Base-by-base conservation (phyloP, 257 asterid genomes). In the Solanum appendiculatum region DNA sequence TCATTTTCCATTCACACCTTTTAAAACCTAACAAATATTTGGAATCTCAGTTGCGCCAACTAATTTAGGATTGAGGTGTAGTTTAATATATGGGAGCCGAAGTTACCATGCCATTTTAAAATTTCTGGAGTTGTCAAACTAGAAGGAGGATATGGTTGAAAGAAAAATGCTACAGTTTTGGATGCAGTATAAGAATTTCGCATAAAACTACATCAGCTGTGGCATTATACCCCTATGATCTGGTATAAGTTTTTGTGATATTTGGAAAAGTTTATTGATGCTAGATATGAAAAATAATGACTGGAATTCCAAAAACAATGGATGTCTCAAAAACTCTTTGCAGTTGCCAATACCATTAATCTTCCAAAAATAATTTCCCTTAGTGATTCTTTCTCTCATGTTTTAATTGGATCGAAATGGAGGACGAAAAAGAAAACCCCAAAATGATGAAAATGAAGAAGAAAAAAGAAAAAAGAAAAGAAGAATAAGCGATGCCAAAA, bases 271-370 rank as follows among this genome's bases (percentile, higher is more conserved):
- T 0, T 0, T 2, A 18, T 54, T 18, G 63, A 18, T 54, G 10
- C n/a, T 18, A 54, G 63, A 18, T 54, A 54, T 54, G 0, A 18
- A 51, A n/a, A n/a, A n/a, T 18, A 54, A 54, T 0, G 2, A 0
- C 63, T 54, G 63, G 63, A 54, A 54, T 54, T 54, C 4, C 63
- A 54, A 54, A 54, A n/a, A 54, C 6, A 54, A 54, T n/a, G 63
- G 51, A 54, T n/a, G 10, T 54, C 63, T 54, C 63, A 54, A 54
- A 54, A 54, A 54, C 18, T 54, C 63, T 54, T 18, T 54, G 10
- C 63, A 18, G 63, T 18, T 54, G 63, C 18, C 63, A 18, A 54
- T 0, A 54, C 63, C 63, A 1, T 18, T 18, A 18, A n/a, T 18
- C 63, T 54, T 54, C 15, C 5, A 3, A 2, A 6, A 54, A 18